Conservation (phyloP, 495 filamentous ascomycete genomes). For the Hyaloscypha finlandica region DNA sequence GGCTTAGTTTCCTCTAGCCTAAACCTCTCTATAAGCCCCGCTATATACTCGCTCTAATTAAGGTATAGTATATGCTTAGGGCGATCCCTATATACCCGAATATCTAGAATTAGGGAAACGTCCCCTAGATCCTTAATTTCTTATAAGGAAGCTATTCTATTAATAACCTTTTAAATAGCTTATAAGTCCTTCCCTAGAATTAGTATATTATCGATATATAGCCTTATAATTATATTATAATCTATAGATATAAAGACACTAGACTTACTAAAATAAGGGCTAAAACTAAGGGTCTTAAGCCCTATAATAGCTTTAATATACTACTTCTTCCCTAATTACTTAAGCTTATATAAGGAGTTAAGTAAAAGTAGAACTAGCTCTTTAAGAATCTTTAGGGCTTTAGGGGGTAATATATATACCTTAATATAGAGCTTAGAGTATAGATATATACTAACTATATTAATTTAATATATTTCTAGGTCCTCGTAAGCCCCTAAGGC, state of each 20-base stretch:
- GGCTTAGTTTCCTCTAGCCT: constrained; percentile 12
- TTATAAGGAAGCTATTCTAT: neutral
- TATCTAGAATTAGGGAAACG: neutral
- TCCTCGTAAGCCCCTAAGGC: neutral
- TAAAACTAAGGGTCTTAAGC: too few relatives aligned
- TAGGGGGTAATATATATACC: too few relatives aligned
- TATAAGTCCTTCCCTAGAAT: neutral
- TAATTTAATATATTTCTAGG: constrained; percentile 6
- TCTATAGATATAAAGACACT: neutral
- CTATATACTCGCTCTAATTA: constrained; percentile 3
- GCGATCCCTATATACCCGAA: neutral
- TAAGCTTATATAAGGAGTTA: too few relatives aligned
- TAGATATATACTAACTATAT: too few relatives aligned
- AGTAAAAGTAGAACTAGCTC: too few relatives aligned
- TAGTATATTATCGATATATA: constrained; percentile 11
- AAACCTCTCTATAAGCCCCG: neutral
- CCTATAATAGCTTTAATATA: too few relatives aligned
- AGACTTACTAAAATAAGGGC: too few relatives aligned
- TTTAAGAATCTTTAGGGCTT: too few relatives aligned
- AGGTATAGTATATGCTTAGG: neutral
- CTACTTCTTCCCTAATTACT: too few relatives aligned
- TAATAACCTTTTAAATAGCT: neutral
- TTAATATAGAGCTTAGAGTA: too few relatives aligned
- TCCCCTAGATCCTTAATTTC: constrained; percentile 17
- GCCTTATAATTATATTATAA: constrained; percentile 7